Evolutionary conservation across 176 grass and related monocot genomes (phyloP), one percentile per base, ranked within the genome.

Genomic region (Luzula sylvatica): DNA sequence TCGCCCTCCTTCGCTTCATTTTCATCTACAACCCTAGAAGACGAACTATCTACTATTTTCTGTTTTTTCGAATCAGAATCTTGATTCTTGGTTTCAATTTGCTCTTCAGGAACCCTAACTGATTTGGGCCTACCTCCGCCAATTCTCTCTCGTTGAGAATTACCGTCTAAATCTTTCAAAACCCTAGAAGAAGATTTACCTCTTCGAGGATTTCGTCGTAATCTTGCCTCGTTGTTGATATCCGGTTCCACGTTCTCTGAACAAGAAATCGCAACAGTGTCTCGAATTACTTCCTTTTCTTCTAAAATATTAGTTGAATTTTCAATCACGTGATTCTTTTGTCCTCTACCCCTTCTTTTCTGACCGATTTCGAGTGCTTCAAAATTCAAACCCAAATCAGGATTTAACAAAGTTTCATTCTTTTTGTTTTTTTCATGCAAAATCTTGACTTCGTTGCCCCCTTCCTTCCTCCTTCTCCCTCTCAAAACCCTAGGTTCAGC

Each of bases 181-280:
- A 20, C 53, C 12, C 40, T 70, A 22, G 51, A n/a, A n/a, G n/a
- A n/a, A n/a, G n/a, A n/a, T n/a, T n/a, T n/a, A n/a, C n/a, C 66
- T 54, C 66, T 67, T 32, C 48, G 38, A 42, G 46, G 46, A 23
- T 51, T 51, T 53, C 64, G 52, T 55, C 64, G 52, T 38, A 27
- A 35, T 42, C 26, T 48, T 15, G n/a, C 15, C 66, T 52, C 54
- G 45, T n/a, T n/a, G n/a, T n/a, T n/a, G n/a, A n/a, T n/a, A n/a
- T 38, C 23, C 17, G 28, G 21, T 50, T 70, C 66, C 24, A 44
- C 20, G 38, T 15, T 28, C 30, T 46, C 23, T 18, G 35, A 26
- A 48, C 58, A 45, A 25, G 20, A 18, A 40, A 46, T 15, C 21
- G 6, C 4, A 26, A 28, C 58, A 35, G 30, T 7, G 9, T 53